Base-by-base conservation (phyloP, 2,329 filamentous ascomycete species). In the Arachnomyces sp. region DNA sequence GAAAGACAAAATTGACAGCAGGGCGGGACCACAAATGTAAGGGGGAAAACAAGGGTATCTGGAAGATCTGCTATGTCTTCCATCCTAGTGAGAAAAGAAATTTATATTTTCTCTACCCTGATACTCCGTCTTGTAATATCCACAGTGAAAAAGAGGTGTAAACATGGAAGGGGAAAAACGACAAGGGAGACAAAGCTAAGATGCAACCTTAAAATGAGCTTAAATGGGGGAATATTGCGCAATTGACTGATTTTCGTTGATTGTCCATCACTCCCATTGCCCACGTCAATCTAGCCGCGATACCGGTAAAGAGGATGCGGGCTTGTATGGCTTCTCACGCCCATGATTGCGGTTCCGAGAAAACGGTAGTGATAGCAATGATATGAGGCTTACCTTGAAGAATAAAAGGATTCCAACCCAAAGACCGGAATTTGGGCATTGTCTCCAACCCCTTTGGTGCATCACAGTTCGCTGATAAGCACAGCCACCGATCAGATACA, bases 381-480 rank as follows among this genome's bases (percentile, higher is more conserved):
- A 45, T 33, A 59, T 39, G 41, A 62, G 44, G 69, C 76, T 70
- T 76, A 92, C 90, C 72, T 76, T 83, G 54, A 95, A 67, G 60
- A 95, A 94, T 52, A 75, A 80, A 66, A 85, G 81, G 46, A 95
- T 85, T 40, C 87, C 83, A 21, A 86, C 81, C 92, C 92, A 98
- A 52, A 95, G 76, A 52, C 78, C 80, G 68, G 92, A 95, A 67
- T 98, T 96, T 39, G 92, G 92, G 52, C 95, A 69, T 63, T 98
- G 92, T 52, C 86, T 79, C 92, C 90, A 96, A 35, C 92, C 92
- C 46, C 92, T 77, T 53, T 94, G 88, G 61, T 98, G 86, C 65
- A 89, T 83, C 43, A 98, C 89, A 25, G 87, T 93, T 44, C 92
- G 80, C 64, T 95, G 90, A 70, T 96, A 98, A 47, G 95, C 88